These are phyloP conservation scores for Pezicula neosporulosa DNA, from an alignment of 2,329 filamentous ascomycete species.

Conservation along the genomic window DNA sequence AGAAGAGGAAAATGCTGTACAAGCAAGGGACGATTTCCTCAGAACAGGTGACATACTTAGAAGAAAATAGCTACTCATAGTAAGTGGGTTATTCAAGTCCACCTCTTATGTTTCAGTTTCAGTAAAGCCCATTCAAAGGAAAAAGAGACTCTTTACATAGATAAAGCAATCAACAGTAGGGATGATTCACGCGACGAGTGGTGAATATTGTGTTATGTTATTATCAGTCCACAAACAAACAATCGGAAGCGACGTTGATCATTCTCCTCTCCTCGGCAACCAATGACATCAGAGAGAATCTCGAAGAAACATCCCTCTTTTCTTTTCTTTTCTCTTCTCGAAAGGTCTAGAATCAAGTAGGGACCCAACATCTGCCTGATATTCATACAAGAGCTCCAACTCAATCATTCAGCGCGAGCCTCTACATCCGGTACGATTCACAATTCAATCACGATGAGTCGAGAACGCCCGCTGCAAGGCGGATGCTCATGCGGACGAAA, in stretches of 20 bases:
- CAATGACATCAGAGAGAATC: neutral
- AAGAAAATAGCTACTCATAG: no score
- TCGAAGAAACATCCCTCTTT: neutral
- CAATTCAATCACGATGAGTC: slow-evolving; percentile 35
- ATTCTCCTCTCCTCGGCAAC: slow-evolving; percentile 3
- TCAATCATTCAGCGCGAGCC: neutral
- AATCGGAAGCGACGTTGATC: neutral
- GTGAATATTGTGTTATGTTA: no score
- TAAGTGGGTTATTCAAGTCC: no score
- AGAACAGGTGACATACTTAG: no score
- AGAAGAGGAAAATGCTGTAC: no score
- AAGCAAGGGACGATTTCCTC: no score
- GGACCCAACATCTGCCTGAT: neutral
- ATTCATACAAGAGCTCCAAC: neutral
- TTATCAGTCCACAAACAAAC: no score
- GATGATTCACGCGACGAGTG: no score
- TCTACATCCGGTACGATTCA: neutral
- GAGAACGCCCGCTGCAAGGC: slow-evolving; percentile 60
- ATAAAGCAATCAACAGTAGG: no score
- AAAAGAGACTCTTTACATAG: no score
- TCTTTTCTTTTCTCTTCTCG: neutral
- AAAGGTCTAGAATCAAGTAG: neutral
- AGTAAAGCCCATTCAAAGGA: no score
- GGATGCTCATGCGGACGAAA: slow-evolving; percentile 85
- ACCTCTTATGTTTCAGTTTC: no score